Evolutionary conservation across 345 rosid genomes (phyloP).

Genomic region (Bruguiera sexangula): DNA sequence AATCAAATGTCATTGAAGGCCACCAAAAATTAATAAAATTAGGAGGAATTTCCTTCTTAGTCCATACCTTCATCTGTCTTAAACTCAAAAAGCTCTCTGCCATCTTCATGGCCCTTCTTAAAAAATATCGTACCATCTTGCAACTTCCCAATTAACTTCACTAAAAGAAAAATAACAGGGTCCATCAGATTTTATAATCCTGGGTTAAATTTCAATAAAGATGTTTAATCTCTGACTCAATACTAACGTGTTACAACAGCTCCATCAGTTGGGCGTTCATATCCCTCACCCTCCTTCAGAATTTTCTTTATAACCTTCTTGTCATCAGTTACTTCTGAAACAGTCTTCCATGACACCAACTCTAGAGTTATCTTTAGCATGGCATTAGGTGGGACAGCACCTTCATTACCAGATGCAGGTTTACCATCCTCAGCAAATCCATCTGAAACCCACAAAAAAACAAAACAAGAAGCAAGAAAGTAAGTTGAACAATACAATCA

Average conservation of each 20-base stretch:
- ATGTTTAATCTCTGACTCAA: background rate
- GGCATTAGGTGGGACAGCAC: conserved; percentile 81
- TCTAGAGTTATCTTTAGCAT: conserved; percentile 56
- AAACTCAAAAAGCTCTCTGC: conserved; percentile 67
- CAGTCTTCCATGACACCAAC: conserved; percentile 83
- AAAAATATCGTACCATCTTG: conserved; percentile 72
- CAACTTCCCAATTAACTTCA: conserved; percentile 79
- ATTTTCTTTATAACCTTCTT: conserved; percentile 76
- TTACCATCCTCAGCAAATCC: conserved; percentile 92
- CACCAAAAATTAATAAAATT: background rate
- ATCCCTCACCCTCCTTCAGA: conserved; percentile 84
- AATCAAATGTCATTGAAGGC: background rate
- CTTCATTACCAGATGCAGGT: conserved; percentile 48
- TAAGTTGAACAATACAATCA: background rate
- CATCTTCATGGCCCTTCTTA: conserved; percentile 63
- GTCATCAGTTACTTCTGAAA: conserved; percentile 74
- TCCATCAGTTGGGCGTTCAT: conserved; percentile 83
- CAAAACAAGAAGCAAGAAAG: background rate
- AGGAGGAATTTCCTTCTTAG: background rate
- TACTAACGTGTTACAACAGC: conserved; percentile 57
- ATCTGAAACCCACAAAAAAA: conserved; percentile 34
- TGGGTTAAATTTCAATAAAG: background rate
- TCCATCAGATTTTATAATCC: too few relatives aligned
- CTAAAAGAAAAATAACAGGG: conserved; percentile 34
- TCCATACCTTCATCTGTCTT: conserved; percentile 80